Base-by-base conservation (phyloP, 805 yeast genomes). In the Cyberlindnera lachancei region DNA sequence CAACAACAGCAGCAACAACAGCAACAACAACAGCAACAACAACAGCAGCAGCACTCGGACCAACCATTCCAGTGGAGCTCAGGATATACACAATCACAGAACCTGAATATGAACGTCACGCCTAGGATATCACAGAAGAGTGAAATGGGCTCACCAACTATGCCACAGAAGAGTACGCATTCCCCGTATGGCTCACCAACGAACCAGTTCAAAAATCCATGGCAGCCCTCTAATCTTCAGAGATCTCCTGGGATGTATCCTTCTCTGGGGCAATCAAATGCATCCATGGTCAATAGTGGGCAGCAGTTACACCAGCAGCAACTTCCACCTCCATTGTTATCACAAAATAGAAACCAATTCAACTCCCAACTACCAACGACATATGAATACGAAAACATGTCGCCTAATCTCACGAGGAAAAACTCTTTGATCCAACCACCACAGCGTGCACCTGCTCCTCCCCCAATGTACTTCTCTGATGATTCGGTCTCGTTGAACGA, bases 311-410 rank as follows among this genome's bases (percentile, higher is more conserved):
- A 9, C 18, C 40, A 13, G 12, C 34, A 14, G 9, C 30, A 15
- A 9, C 32, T 27, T 13, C 35, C 26, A 20, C 17, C 35, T 4
- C 23, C 42, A 2, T 40, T 41, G 8, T 44, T 42, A 17, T 42
- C 35, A 25, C 50, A 50, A 10, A 42, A 48, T 8, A 37, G 53
- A n/a, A 25, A 42, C 2, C 29, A 39, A 4, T 47, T 44, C 33
- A 48, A 41, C 30, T 36, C 41, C 7, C 73, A 67, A 37, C 49
- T 70, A 11, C 72, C 74, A 17, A 63, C 70, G 3, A 70, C 75
- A 2, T 70, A 70, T 46, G 77, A 70, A 44, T 48, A 61, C 36
- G 64, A 58, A 12, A 47, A 46, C 23, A 38, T 40, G 40, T 24
- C 29, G 12, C 35, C 44, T 11, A 14, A 37, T 18, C 20, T 37